Percentiles rank a stretch among this genome's conserved stretches.
Evolutionary conservation across 2,329 filamentous ascomycete species (phyloP).

Genomic region (Cladosporium sp.): DNA sequence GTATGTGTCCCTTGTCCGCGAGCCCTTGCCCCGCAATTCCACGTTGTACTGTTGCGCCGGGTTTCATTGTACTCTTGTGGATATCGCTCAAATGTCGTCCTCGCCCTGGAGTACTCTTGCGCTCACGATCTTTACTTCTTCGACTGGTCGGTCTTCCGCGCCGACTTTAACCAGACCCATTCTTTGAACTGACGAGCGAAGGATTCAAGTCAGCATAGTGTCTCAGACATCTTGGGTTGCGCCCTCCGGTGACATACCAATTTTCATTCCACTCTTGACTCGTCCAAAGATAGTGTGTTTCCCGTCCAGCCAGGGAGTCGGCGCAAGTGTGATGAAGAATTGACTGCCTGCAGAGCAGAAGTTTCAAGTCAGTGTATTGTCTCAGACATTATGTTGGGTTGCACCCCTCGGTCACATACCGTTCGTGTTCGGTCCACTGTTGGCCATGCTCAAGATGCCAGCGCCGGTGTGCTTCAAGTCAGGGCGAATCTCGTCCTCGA

Average conservation of each 20-base stretch:
- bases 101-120: constrained; percentile 68
- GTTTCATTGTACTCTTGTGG: not conserved
- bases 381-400: not conserved
- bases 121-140: constrained; percentile 77
- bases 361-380: not conserved
- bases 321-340: constrained; percentile 93
- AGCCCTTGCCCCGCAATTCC: not conserved
- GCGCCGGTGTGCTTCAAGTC: constrained; percentile 87
- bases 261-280: constrained; percentile 76
- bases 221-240: not conserved
- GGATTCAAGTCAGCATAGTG: not conserved
- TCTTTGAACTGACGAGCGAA: constrained; percentile 59
- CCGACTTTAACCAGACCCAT: constrained; percentile 88
- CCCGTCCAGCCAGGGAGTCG: constrained; percentile 93
- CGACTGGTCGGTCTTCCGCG: constrained; percentile 73
- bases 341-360: constrained; percentile 60
- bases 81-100: constrained; percentile 31
- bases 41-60: too few species aligned
- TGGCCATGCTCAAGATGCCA: constrained; percentile 95
- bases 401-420: constrained; percentile 37
- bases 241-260: constrained; percentile 39
- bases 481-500: constrained; percentile 84
- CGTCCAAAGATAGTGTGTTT: constrained; percentile 97
- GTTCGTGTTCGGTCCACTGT: constrained; percentile 89
- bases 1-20: not conserved